phyloP scores from a whole-genome alignment of 2,329 filamentous ascomycete species.

The Cercospora canescens region DNA sequence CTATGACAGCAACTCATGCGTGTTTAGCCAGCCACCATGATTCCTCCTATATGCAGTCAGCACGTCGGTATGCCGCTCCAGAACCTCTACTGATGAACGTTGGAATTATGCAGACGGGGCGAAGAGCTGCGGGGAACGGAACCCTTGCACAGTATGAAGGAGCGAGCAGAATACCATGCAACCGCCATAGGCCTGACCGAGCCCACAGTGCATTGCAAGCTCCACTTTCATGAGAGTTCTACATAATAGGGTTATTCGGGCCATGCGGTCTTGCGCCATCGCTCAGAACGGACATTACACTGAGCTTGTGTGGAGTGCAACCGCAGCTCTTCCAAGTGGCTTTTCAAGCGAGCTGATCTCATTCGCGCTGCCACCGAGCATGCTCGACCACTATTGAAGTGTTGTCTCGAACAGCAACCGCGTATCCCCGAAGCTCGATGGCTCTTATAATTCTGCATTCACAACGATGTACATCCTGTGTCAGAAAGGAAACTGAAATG shows the following conservation, averaged over 20 bases:
- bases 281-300: slow-evolving; percentile 1
- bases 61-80: background rate
- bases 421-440: no score
- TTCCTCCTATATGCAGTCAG: background rate
- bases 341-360: background rate
- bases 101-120: background rate
- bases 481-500: background rate
- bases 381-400: background rate
- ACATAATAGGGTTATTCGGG: background rate
- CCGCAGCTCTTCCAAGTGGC: background rate
- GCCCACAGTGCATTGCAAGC: background rate
- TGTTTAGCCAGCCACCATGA: background rate
- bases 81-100: background rate
- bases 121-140: background rate
- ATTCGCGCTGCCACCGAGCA: background rate
- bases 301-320: background rate
- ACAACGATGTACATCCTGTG: background rate
- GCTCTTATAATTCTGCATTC: no score
- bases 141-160: background rate
- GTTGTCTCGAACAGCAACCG: background rate
- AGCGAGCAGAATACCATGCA: background rate
- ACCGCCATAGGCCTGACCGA: background rate
- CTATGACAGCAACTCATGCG: background rate
- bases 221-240: background rate
- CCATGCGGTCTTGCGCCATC: background rate